phyloP scores from a whole-genome alignment of 345 rosid species.

The Moricandia moricandioides region DNA sequence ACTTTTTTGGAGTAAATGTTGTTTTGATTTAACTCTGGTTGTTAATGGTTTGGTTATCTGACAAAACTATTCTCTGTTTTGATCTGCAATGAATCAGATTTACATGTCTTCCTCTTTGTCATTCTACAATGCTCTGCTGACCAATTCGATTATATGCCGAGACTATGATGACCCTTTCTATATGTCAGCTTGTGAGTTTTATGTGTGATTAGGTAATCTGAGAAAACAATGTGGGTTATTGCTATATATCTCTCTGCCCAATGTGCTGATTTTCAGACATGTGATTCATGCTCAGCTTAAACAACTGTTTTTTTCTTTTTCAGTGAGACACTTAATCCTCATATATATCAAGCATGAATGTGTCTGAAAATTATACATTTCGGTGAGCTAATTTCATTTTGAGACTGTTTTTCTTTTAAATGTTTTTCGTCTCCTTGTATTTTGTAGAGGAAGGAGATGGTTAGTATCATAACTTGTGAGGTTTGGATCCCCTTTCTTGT shows the following conservation, averaged over 20 bases:
- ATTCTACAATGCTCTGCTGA: background rate
- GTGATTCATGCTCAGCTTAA: background rate
- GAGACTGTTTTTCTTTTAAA: background rate
- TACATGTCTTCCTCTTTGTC: background rate
- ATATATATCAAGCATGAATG: no score
- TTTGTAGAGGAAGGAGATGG: slow-evolving; percentile 13
- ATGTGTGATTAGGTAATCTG: background rate
- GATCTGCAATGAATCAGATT: slow-evolving; percentile 1
- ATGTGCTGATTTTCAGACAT: no score
- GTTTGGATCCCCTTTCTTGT: slow-evolving; percentile 3
- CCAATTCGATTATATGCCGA: background rate
- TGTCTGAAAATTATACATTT: background rate
- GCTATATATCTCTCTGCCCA: no score
- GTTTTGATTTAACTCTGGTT: background rate
- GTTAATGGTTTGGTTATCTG: background rate
- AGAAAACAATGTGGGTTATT: no score
- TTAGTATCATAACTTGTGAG: slow-evolving; percentile 2
- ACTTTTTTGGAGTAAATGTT: no score
- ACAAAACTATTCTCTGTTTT: slow-evolving; percentile 20
- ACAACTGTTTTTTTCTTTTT: background rate
- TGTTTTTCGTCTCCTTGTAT: background rate
- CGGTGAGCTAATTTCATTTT: background rate
- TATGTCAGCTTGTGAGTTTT: background rate
- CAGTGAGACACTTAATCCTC: background rate
- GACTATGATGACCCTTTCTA: background rate